Conservation (phyloP, 225 moss, liverwort and hornwort genomes). For the Bryoerythrophyllum caledonicum region DNA sequence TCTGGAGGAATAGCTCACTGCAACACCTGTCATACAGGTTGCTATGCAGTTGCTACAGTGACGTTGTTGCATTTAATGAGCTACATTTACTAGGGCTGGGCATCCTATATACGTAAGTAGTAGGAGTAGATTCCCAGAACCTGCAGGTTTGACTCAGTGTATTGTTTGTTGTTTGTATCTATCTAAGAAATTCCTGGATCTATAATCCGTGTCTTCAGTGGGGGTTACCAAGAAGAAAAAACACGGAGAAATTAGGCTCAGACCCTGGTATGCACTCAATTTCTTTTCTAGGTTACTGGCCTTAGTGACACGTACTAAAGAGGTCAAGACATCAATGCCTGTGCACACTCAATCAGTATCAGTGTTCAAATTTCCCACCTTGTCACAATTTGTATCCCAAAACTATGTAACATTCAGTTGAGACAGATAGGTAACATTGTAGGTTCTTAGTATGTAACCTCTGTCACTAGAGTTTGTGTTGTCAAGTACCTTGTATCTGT, state of each 20-base stretch:
- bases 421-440: no score
- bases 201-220: no score
- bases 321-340: background rate
- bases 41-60: background rate
- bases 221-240: no score
- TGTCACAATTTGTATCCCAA: background rate
- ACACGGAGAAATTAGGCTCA: background rate
- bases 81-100: no score
- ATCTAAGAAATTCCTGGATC: no score
- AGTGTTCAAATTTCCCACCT: no score
- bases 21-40: background rate
- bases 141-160: background rate
- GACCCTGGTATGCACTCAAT: background rate
- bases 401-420: background rate
- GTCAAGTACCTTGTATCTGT: no score
- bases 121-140: background rate
- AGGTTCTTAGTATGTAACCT: no score
- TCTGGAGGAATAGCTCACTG: constrained; percentile 9
- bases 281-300: background rate
- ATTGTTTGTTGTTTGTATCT: background rate
- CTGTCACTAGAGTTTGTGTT: no score
- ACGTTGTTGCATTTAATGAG: background rate
- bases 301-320: background rate
- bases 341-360: background rate
- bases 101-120: background rate